These are phyloP conservation scores for Fusarium veterinarium DNA, from an alignment of 2,329 filamentous ascomycete species.

Conservation along the genomic window DNA sequence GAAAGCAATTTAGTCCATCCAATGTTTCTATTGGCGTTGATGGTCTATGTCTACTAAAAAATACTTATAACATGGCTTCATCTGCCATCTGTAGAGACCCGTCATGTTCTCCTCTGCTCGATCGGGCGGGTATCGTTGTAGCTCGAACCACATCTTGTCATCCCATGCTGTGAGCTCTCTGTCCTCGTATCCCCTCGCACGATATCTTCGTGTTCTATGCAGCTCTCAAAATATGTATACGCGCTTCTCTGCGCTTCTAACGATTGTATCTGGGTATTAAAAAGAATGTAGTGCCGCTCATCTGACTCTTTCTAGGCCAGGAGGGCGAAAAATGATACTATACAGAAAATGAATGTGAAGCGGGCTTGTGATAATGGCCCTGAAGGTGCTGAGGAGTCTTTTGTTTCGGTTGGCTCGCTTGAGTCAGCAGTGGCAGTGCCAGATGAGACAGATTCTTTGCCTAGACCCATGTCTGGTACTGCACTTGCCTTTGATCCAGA, in stretches of 20 bases:
- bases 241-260: conserved; percentile 12
- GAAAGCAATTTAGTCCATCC: neutral
- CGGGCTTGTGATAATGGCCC: conserved; percentile 34
- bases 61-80: conserved; percentile 18
- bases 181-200: conserved; percentile 16
- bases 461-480: conserved; percentile 37
- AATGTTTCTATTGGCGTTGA: conserved; percentile 26
- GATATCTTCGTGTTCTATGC: conserved; percentile 30
- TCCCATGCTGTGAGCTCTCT: conserved; percentile 14
- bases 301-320: conserved; percentile 33
- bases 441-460: conserved; percentile 41
- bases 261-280: conserved; percentile 40
- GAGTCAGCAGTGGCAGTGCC: conserved; percentile 36
- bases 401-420: conserved; percentile 33
- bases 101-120: conserved; percentile 23
- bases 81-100: conserved; percentile 11
- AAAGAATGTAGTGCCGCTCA: conserved; percentile 43
- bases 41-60: conserved; percentile 22
- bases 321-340: conserved; percentile 43
- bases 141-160: conserved; percentile 30
- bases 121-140: conserved; percentile 40
- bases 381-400: conserved; percentile 39
- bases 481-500: conserved; percentile 27
- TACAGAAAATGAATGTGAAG: conserved; percentile 45
- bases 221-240: conserved; percentile 24